These are phyloP conservation scores for Cinnamomum chago DNA, from an alignment of 164 flowering plant genomes.

Conservation along the genomic window DNA sequence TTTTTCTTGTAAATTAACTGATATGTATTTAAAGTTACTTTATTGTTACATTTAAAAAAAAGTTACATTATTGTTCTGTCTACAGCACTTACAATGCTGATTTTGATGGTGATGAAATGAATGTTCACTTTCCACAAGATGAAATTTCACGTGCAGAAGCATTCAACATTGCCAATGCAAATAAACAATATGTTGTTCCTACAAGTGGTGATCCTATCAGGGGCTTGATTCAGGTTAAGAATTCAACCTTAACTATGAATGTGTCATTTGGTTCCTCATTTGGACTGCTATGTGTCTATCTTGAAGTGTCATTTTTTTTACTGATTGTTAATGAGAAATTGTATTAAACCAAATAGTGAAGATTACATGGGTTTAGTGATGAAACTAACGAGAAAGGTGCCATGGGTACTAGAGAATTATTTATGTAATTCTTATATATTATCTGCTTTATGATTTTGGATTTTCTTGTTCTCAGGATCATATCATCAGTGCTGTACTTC, in stretches of 20 bases:
- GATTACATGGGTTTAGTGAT: too few relatives aligned
- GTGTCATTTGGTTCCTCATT: background rate
- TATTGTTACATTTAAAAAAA: background rate
- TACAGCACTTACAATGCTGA: constrained; percentile 95
- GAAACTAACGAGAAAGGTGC: too few relatives aligned
- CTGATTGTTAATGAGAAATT: background rate
- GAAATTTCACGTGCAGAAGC: constrained; percentile 98
- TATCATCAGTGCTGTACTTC: constrained; percentile 73
- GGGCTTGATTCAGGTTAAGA: constrained; percentile 85
- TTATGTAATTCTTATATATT: background rate
- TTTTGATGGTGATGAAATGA: constrained; percentile 99
- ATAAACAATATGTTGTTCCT: constrained; percentile 89
- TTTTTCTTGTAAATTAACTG: too few relatives aligned
- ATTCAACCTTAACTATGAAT: background rate
- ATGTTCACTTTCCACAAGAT: constrained; percentile 99
- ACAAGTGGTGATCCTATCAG: constrained; percentile 88
- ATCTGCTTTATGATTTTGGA: background rate
- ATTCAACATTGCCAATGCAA: constrained; percentile 86
- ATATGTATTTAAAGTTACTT: background rate
- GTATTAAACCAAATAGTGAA: too few relatives aligned
- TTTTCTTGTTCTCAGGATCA: constrained; percentile 59
- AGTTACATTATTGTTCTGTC: background rate
- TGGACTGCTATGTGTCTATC: background rate
- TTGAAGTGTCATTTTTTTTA: background rate
- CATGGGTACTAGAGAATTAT: too few relatives aligned